These are phyloP conservation scores for Alternaria metachromatica DNA, from an alignment of 2,329 filamentous ascomycete genomes.

Conservation along the genomic window DNA sequence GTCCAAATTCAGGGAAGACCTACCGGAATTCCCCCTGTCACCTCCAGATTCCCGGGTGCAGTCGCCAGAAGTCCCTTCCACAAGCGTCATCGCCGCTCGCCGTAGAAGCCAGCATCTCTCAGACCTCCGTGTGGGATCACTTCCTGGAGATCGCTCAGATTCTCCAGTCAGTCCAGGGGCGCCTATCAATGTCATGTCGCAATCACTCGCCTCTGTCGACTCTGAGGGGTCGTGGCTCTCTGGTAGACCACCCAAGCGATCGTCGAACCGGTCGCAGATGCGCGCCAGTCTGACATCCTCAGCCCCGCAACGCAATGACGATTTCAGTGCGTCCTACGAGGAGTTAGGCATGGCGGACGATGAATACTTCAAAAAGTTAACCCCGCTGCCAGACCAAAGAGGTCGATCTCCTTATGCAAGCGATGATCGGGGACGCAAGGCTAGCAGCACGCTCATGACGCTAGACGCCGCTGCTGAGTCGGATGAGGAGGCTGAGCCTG, in stretches of 20 bases:
- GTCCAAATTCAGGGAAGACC: slow-evolving; percentile 90
- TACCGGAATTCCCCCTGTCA: slow-evolving; percentile 86
- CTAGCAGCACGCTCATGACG: slow-evolving; percentile 56
- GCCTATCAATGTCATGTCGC: slow-evolving; percentile 62
- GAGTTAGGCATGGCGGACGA: slow-evolving; percentile 72
- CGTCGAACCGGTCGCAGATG: slow-evolving; percentile 53
- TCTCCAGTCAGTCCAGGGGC: slow-evolving; percentile 50
- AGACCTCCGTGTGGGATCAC: slow-evolving; percentile 35
- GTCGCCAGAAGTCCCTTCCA: slow-evolving; percentile 71
- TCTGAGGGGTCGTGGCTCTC: slow-evolving; percentile 97
- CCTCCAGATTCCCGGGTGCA: slow-evolving; percentile 82
- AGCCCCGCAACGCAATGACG: slow-evolving; percentile 54
- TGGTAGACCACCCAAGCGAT: slow-evolving; percentile 66
- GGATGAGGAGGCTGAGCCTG: slow-evolving; percentile 43
- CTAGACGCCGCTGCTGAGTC: slow-evolving; percentile 48
- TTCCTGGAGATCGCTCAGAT: slow-evolving; percentile 48
- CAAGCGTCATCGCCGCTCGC: slow-evolving; percentile 50
- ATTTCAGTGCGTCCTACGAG: slow-evolving; percentile 68
- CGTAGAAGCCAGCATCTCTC: slow-evolving; percentile 49
- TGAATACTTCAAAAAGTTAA: slow-evolving; percentile 71
- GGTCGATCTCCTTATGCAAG: slow-evolving; percentile 38
- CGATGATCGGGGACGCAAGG: slow-evolving; percentile 38
- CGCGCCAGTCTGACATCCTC: slow-evolving; percentile 57
- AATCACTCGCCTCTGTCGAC: slow-evolving; percentile 91
- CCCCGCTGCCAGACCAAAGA: slow-evolving; percentile 55